These are phyloP conservation scores for Daldinia grandis DNA, from an alignment of 495 filamentous ascomycete species.

Conservation along the genomic window DNA sequence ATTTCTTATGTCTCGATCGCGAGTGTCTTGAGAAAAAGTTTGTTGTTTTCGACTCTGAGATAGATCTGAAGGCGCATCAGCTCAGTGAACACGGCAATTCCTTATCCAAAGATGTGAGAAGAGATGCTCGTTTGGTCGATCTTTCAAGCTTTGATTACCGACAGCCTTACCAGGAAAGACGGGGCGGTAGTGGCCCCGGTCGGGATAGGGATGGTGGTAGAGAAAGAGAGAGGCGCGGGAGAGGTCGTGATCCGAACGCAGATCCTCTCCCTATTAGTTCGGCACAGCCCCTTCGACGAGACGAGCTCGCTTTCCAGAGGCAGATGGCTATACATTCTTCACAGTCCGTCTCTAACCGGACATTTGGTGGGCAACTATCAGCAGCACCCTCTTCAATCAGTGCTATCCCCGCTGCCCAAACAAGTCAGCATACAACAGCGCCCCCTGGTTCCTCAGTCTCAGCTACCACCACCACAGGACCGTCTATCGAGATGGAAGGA, in stretches of 20 bases:
- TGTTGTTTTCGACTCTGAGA: conserved; percentile 92
- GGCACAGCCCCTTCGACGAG: conserved; percentile 82
- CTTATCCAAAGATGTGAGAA: conserved; percentile 80
- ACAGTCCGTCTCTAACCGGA: conserved; percentile 77
- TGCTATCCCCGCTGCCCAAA: conserved; percentile 24
- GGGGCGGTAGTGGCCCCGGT: conserved; percentile 61
- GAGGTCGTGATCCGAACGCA: conserved; percentile 69
- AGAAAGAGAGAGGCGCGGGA: conserved; percentile 58
- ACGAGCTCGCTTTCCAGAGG: conserved; percentile 90
- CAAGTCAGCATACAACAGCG: conserved; percentile 5
- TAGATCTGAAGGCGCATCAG: conserved; percentile 92
- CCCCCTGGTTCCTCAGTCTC: conserved; percentile 23
- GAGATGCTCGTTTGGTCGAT: conserved; percentile 87
- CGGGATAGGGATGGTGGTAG: conserved; percentile 45
- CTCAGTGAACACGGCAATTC: conserved; percentile 78
- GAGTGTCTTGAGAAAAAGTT: conserved; percentile 98
- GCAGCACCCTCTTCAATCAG: conserved; percentile 43
- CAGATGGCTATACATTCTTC: conserved; percentile 90
- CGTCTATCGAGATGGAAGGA: conserved; percentile 45
- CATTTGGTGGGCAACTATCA: conserved; percentile 83
- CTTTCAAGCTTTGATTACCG: conserved; percentile 85
- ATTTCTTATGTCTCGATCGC: conserved; percentile 83
- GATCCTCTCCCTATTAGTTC: conserved; percentile 80
- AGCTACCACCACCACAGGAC: conserved; percentile 22
- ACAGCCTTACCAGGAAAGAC: conserved; percentile 68